Conservation (phyloP, 148 eudicot species). For the Fagopyrum esculentum region DNA sequence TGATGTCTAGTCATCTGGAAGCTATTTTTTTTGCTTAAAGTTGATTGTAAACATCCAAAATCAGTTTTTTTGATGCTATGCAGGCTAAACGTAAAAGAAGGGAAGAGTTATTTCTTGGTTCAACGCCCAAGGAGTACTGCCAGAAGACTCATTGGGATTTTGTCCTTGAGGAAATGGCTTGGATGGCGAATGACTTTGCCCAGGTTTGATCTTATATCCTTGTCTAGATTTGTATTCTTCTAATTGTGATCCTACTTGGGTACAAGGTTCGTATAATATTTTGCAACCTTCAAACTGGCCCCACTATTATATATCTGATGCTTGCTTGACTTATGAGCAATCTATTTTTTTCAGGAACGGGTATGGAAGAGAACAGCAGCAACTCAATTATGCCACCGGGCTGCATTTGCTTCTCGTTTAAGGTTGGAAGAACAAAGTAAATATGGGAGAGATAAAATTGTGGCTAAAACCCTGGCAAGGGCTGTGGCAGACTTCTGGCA, state of each 20-base stretch:
- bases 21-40: neutral
- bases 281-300: neutral
- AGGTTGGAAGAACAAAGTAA: constrained; percentile 48
- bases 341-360: constrained; percentile 52
- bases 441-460: constrained; percentile 39
- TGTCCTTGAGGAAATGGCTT: constrained; percentile 92
- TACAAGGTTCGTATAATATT: neutral
- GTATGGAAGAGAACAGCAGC: constrained; percentile 85
- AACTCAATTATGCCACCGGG: constrained; percentile 57
- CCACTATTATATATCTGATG: neutral
- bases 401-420: constrained; percentile 44
- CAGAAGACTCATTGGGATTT: constrained; percentile 77
- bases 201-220: constrained; percentile 45
- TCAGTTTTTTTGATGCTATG: constrained; percentile 13
- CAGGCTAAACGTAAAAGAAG: constrained; percentile 86
- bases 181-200: constrained; percentile 97
- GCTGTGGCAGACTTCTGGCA: constrained; percentile 87
- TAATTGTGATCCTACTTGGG: neutral
- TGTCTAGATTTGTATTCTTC: neutral
- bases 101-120: constrained; percentile 51
- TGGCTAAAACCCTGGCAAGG: constrained; percentile 57
- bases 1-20: neutral
- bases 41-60: neutral
- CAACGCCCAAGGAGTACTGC: constrained; percentile 31
- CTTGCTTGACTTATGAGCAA: constrained; percentile 3